Conservation (phyloP, 441 rosid species). For the Pelargonium myrrhifolium region DNA sequence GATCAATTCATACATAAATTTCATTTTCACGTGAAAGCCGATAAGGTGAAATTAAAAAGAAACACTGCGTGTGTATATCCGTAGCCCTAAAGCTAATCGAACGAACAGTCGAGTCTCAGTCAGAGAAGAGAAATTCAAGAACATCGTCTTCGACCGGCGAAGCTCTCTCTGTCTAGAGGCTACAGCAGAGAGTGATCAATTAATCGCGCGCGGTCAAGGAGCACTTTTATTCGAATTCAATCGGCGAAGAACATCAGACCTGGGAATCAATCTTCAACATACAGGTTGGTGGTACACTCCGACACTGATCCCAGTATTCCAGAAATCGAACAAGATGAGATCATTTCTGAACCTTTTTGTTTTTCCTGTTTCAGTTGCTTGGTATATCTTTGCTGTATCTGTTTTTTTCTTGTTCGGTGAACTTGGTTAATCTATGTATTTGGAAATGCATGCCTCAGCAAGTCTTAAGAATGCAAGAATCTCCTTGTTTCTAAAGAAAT, state of each 20-base stretch:
- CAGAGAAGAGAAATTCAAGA: too few species aligned
- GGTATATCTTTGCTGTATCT: not conserved
- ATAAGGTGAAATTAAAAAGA: too few species aligned
- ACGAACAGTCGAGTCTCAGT: too few species aligned
- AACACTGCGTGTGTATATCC: too few species aligned
- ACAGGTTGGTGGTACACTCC: not conserved
- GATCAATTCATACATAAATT: too few species aligned
- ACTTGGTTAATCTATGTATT: not conserved
- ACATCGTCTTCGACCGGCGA: too few species aligned
- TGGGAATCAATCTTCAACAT: not conserved
- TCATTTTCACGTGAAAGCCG: too few species aligned
- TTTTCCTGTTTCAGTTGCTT: not conserved
- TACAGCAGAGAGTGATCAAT: too few species aligned
- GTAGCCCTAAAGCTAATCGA: too few species aligned
- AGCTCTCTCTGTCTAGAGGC: too few species aligned
- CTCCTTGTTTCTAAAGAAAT: not conserved
- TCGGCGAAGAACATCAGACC: not conserved
- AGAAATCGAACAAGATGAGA: not conserved
- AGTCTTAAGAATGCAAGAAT: not conserved
- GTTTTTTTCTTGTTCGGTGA: not conserved
- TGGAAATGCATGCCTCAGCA: not conserved
- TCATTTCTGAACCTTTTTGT: not conserved
- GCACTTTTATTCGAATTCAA: not conserved
- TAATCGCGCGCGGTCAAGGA: too few species aligned
- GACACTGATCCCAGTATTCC: not conserved